Base-by-base conservation (phyloP, 768 basidiomycete species). In the Gloeopeniophorella convolvens region DNA sequence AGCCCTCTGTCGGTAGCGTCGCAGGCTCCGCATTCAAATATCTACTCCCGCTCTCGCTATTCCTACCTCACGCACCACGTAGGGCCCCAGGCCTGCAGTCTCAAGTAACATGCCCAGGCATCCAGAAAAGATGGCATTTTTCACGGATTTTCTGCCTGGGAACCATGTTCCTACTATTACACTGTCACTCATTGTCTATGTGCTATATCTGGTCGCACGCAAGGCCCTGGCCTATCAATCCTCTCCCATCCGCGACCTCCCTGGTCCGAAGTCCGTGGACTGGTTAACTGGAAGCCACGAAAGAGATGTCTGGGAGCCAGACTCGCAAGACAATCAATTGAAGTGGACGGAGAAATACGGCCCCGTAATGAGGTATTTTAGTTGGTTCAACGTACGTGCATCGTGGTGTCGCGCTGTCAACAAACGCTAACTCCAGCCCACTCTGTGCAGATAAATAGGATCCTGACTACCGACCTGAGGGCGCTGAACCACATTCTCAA, bases 331-430 rank as follows among this genome's bases (percentile, higher is more conserved):
- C 2, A 3, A 11, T 39, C 52, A 43, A 26, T 24, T 54, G 15
- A 35, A 44, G 26, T 54, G 52, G 52, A 28, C 11, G 16, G 16
- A n/a, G 13, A 16, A 48, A 32, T 54, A 54, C n/a, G 52, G 52
- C 1, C 24, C 23, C 39, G 35, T 42, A 28, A 27, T 48, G 42
- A 48, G 35, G 30, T 54, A 39, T 26, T 39, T 37, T 48, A n/a
- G 52, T 24, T 39, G 18, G 35, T 54, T 54, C 21, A 54, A 54
- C n/a, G 52, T 48, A 39, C 12, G 20, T 30, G 3, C n/a, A n/a
- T n/a, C n/a, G n/a, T n/a, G n/a, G n/a, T n/a, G n/a, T n/a, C n/a
- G n/a, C n/a, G n/a, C n/a, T n/a, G n/a, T n/a, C n/a, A n/a, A 12
- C 12, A 11, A 4, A 21, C 12, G 15, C 30, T 26, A 33, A 27